These are phyloP conservation scores for Poa pratensis DNA, from an alignment of 176 grass and related monocot genomes.

Conservation along the genomic window DNA sequence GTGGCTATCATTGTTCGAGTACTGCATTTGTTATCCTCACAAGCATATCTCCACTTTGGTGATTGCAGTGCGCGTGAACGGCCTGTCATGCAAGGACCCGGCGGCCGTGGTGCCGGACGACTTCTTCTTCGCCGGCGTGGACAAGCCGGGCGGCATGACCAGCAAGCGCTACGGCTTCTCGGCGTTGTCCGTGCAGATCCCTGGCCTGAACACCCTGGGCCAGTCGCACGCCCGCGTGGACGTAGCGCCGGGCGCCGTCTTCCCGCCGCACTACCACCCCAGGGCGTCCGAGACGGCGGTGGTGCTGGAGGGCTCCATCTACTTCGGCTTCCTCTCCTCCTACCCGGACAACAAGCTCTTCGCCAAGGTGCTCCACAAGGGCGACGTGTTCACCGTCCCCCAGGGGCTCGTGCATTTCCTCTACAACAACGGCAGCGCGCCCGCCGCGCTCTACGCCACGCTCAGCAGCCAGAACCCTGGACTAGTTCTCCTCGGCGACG, in stretches of 20 bases:
- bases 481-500: constrained; percentile 45
- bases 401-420: constrained; percentile 68
- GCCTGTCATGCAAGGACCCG: constrained; percentile 51
- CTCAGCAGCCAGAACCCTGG: constrained; percentile 70
- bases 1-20: background rate
- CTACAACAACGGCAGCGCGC: constrained; percentile 49
- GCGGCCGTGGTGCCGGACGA: constrained; percentile 33
- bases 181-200: constrained; percentile 36
- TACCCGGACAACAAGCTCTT: constrained; percentile 54
- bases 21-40: background rate
- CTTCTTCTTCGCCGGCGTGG: constrained; percentile 52
- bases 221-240: constrained; percentile 45
- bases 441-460: constrained; percentile 49
- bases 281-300: constrained; percentile 58
- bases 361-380: constrained; percentile 56
- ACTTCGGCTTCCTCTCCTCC: constrained; percentile 65
- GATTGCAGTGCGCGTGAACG: constrained; percentile 51
- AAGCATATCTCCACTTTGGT: background rate
- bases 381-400: constrained; percentile 66
- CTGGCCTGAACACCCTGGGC: constrained; percentile 51
- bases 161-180: constrained; percentile 47
- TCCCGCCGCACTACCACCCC: constrained; percentile 63
- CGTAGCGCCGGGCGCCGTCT: constrained; percentile 28
- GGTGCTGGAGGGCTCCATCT: constrained; percentile 56
- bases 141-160: constrained; percentile 9